Evolutionary conservation across 2,329 filamentous ascomycete species (phyloP).

Genomic region (Ampelomyces quisqualis): DNA sequence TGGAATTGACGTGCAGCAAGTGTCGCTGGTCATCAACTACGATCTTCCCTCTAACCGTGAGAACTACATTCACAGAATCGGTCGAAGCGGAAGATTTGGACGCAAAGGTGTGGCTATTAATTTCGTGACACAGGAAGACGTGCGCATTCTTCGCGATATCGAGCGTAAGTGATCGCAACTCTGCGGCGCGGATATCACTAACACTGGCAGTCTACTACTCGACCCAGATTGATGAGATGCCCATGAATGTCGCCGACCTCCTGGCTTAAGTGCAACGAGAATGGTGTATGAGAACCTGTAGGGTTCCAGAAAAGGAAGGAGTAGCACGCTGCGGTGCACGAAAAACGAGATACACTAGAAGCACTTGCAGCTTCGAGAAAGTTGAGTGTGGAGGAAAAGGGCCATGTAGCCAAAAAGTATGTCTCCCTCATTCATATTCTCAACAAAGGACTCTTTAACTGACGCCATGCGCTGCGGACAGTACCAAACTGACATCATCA

Average conservation of each 20-base stretch:
- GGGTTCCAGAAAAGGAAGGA: background rate
- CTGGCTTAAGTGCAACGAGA: conserved; percentile 22
- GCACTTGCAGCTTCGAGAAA: conserved; percentile 22
- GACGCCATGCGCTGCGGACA: background rate
- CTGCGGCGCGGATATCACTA: conserved; percentile 25
- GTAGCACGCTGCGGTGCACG: background rate
- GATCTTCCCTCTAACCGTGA: conserved; percentile 97
- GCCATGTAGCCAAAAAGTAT: conserved; percentile 36
- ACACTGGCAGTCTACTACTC: conserved; percentile 76
- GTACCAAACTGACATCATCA: background rate
- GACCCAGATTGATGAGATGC: conserved; percentile 98
- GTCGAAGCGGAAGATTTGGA: conserved; percentile 90
- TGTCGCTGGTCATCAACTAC: conserved; percentile 98
- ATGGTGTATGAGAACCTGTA: background rate
- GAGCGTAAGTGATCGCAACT: conserved; percentile 63
- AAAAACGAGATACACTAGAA: background rate
- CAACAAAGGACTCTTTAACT: background rate
- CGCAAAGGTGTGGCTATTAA: conserved; percentile 99
- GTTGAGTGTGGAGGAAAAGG: conserved; percentile 40
- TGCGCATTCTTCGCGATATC: conserved; percentile 95
- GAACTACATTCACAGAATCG: conserved; percentile 99
- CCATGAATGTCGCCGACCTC: conserved; percentile 71
- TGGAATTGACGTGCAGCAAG: conserved; percentile 98
- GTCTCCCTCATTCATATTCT: conserved; percentile 3
- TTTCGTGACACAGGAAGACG: conserved; percentile 97